Percentiles rank a stretch among this genome's conserved stretches.
Conservation (phyloP, 176 grass and related monocot species). For the Raddia distichophylla region DNA sequence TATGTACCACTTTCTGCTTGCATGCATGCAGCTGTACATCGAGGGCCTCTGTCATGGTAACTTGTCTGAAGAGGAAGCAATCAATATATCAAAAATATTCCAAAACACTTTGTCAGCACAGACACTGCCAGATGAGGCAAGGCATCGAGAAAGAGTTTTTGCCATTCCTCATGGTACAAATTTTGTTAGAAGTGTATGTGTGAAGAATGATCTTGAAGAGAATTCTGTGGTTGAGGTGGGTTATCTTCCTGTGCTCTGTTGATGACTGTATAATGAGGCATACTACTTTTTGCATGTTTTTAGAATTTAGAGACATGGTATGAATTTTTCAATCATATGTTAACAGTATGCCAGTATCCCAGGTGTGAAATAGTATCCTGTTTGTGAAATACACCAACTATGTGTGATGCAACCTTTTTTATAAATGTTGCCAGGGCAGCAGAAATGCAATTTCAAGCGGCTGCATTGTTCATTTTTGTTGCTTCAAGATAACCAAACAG, state of each 20-base stretch:
- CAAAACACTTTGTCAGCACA: constrained; percentile 56
- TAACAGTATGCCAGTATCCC: constrained; percentile 13
- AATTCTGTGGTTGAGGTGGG: constrained; percentile 95
- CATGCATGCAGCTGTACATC: constrained; percentile 71
- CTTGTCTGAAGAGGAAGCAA: constrained; percentile 79
- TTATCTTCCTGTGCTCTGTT: constrained; percentile 9
- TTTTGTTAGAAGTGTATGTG: constrained; percentile 65
- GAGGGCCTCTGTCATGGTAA: constrained; percentile 98
- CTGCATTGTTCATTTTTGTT: constrained; percentile 23
- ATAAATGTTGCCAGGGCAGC: neutral
- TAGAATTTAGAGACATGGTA: neutral
- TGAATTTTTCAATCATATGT: constrained; percentile 27
- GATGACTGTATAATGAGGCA: constrained; percentile 30
- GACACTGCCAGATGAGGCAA: constrained; percentile 59
- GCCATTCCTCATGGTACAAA: constrained; percentile 58
- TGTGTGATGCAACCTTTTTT: neutral
- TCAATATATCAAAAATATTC: constrained; percentile 85
- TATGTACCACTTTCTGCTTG: constrained; percentile 24
- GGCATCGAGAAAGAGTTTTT: constrained; percentile 66
- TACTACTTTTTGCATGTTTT: constrained; percentile 10
- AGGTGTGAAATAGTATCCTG: neutral
- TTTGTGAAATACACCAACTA: constrained; percentile 8
- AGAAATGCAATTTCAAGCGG: constrained; percentile 25
- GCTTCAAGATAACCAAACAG: constrained; percentile 11
- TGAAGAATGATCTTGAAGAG: constrained; percentile 84